Conservation (phyloP, 495 filamentous ascomycete genomes). For the Podospora pseudocomata region DNA sequence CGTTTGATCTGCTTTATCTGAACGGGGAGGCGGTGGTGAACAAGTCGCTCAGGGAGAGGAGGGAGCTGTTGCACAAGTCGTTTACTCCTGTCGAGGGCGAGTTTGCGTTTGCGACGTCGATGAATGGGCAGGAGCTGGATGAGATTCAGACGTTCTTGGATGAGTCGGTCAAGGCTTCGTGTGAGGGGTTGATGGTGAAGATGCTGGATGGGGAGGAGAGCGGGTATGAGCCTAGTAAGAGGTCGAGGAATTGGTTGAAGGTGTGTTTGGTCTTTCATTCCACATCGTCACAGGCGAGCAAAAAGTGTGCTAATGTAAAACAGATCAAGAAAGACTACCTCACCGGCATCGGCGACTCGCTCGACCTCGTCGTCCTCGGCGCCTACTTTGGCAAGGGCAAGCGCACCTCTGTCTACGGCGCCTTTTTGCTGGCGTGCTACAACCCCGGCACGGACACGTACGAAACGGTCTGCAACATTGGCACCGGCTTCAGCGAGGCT, state of each 20-base stretch:
- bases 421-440: conserved; percentile 92
- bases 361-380: conserved; percentile 93
- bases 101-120: conserved; percentile 83
- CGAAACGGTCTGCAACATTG: conserved; percentile 97
- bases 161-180: conserved; percentile 88
- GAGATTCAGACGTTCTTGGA: conserved; percentile 91
- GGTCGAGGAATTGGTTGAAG: conserved; percentile 97
- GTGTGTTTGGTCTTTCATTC: conserved; percentile 40
- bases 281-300: not conserved
- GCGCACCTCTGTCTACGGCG: conserved; percentile 89
- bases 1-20: conserved; percentile 90
- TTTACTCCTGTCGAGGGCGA: conserved; percentile 81
- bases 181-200: conserved; percentile 98
- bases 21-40: conserved; percentile 90
- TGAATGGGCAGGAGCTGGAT: conserved; percentile 84
- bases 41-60: conserved; percentile 79
- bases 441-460: conserved; percentile 73
- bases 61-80: conserved; percentile 68
- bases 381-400: conserved; percentile 95
- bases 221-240: conserved; percentile 90
- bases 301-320: conserved; percentile 8
- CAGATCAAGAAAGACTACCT: conserved; percentile 98
- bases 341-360: conserved; percentile 84
- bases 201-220: conserved; percentile 92
- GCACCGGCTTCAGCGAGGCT: conserved; percentile 91